Conservation (phyloP, 1,284 basidiomycete genomes). For the Sphagnurus paluster region DNA sequence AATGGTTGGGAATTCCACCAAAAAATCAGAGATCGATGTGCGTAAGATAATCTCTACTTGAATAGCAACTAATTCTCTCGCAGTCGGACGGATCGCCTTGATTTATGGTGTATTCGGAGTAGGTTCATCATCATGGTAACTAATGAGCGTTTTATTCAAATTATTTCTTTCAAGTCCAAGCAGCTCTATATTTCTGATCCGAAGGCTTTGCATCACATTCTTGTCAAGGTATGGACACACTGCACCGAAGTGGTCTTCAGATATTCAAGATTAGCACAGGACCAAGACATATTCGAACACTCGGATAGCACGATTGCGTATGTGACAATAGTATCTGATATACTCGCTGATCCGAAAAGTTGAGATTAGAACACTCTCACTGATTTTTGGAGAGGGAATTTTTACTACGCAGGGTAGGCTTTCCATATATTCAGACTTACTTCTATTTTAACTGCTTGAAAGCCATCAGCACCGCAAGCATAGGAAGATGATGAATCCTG, state of each 20-base stretch:
- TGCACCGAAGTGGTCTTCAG: too few relatives aligned
- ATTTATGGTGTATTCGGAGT: conserved; percentile 29
- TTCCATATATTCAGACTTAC: not conserved
- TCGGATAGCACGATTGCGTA: conserved; percentile 34
- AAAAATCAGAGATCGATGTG: conserved; percentile 5
- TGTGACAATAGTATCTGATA: too few relatives aligned
- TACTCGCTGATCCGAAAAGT: not conserved
- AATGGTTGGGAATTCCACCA: conserved; percentile 10
- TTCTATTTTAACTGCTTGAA: not conserved
- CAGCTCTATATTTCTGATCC: conserved; percentile 32
- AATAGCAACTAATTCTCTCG: not conserved
- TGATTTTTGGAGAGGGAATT: conserved; percentile 39
- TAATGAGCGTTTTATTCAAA: not conserved
- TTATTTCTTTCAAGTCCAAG: conserved; percentile 25
- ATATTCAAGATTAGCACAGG: conserved; percentile 8
- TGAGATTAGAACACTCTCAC: conserved; percentile 25
- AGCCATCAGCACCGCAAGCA: conserved; percentile 44
- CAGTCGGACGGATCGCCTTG: conserved; percentile 28
- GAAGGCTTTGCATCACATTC: conserved; percentile 34
- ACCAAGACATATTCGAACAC: conserved; percentile 30
- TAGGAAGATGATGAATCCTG: conserved; percentile 47
- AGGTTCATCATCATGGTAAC: not conserved
- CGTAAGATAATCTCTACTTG: not conserved
- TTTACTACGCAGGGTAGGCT: conserved; percentile 33
- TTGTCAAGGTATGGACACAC: conserved; percentile 32